Base-by-base conservation (phyloP, 805 yeast species). In the Candida maltosa region DNA sequence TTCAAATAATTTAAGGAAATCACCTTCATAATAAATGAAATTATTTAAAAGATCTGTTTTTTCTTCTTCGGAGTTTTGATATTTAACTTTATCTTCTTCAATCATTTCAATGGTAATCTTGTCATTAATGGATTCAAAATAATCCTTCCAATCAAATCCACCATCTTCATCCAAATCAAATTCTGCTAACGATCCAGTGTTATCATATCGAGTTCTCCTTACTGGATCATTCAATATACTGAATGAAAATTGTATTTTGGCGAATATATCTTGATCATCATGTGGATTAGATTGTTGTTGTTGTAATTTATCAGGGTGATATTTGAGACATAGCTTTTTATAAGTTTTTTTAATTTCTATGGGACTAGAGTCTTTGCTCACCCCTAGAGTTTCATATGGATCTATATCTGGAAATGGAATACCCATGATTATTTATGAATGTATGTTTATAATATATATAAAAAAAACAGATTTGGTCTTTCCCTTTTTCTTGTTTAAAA, bases 221-320 rank as follows among this genome's bases (percentile, higher is more conserved):
- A 57, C 54, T 1, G 70, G 62, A 49, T 87, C 93, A 18, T 76
- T 66, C 17, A 87, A 61, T 1, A 87, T 69, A 28, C 80, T 65
- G 54, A 84, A 86, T 15, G 95, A 81, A 48, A 85, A 80, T 52
- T 86, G 89, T 14, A 87, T 70, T 45, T 75, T 61, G 33, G 87
- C 83, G 55, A 88, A 87, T 4, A 31, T 10, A 5, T 42, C 40
- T 10, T 32, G 26, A 6, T 32, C 33, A 7, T 19, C 18, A 7
- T 27, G 25, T 9, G 22, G 19, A 22, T 29, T 25, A 14, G 18
- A 23, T 16, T 38, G 43, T 21, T 29, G 35, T 62, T 60, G 49
- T 63, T 66, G 31, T 25, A 72, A 56, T 51, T 84, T 83, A 55
- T 84, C 94, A 1, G 94, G 94, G 51, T 84, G 94, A 40, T 74